Evolutionary conservation across 257 asterid genomes (phyloP), one percentile per base, ranked within the genome.

Genomic region (Rehmannia glutinosa): DNA sequence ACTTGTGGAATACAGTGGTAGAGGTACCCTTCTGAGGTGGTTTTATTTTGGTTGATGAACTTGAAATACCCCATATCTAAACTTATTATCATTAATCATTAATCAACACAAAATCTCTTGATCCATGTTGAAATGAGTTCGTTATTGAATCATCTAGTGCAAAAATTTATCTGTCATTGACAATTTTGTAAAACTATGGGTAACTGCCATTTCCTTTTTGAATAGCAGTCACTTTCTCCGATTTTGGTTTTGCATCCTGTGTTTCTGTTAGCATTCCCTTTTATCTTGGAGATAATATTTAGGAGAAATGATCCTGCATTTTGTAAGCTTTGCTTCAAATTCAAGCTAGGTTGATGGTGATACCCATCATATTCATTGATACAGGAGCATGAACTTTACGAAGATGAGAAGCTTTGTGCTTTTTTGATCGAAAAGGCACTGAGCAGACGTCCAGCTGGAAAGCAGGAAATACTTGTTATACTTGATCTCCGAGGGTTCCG

Each of bases 371-470:
- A 23, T 69, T 17, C 51, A 25, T 64, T 16, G n/a, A 50, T 1
- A 50, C 86, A 82, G 91, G 83, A 79, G 87, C 75, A 54, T 59
- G 86, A 75, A 13, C 59, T 10, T 27, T 2, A 13, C 62, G 95
- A 90, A 75, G 99, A 93, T 65, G 88, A 93, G 83, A 83, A 84
- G 83, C 84, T 93, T 11, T 83, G 97, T 36, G 86, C 83, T 17
- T 90, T 82, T 75, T 75, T 88, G 73, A 81, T 93, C 65, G 97
- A 93, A 80, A 93, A 90, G 81, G 97, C 97, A 45, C 64, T 93
- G 21, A 76, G 78, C 64, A 83, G 64, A 79, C 82, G 85, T 68
- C 96, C 96, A 9, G 57, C 60, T 7, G 95, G 92, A 46, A 83
- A 86, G 79, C 78, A 86, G 57, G 87, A 88, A 72, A 75, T 93